Percentiles rank a stretch among this genome's conserved stretches.
phyloP scores from a whole-genome alignment of 1,284 basidiomycete genomes.

The Puccinia novopanici region DNA sequence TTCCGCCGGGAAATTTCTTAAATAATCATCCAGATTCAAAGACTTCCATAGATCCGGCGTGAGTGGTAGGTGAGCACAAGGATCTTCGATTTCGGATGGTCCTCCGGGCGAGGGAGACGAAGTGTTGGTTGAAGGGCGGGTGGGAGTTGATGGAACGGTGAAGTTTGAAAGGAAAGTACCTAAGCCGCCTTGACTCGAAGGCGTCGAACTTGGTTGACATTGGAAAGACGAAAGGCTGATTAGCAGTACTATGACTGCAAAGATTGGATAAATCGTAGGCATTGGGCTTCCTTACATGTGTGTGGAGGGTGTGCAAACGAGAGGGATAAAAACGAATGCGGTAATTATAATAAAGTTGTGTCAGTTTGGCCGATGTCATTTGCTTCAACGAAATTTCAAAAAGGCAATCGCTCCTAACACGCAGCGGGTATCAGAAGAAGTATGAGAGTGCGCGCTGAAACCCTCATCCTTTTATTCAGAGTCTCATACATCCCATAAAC shows the following conservation, averaged over 20 bases:
- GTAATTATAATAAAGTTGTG: too few relatives aligned
- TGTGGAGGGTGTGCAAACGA: neutral
- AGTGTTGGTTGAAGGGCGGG: neutral
- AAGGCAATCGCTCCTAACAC: too few relatives aligned
- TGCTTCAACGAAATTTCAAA: too few relatives aligned
- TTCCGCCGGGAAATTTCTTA: conserved; percentile 30
- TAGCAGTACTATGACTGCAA: neutral
- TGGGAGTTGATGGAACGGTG: neutral
- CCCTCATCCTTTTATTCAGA: too few relatives aligned
- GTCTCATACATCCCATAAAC: too few relatives aligned
- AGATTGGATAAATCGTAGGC: neutral
- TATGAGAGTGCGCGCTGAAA: too few relatives aligned
- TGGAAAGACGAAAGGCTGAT: neutral
- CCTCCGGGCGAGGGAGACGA: neutral
- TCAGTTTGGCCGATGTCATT: neutral
- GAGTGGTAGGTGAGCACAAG: conserved; percentile 29
- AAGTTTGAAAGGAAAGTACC: neutral
- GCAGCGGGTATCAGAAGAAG: too few relatives aligned
- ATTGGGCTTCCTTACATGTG: neutral
- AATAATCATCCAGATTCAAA: conserved; percentile 28
- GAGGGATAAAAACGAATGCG: too few relatives aligned
- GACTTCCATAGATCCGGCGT: conserved; percentile 43
- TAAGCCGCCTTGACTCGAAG: neutral
- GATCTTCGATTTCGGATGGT: conserved; percentile 10
- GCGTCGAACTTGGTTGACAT: neutral